Evolutionary conservation across 176 grass and related monocot species (phyloP).

Genomic region (Chrysopogon serrulatus): DNA sequence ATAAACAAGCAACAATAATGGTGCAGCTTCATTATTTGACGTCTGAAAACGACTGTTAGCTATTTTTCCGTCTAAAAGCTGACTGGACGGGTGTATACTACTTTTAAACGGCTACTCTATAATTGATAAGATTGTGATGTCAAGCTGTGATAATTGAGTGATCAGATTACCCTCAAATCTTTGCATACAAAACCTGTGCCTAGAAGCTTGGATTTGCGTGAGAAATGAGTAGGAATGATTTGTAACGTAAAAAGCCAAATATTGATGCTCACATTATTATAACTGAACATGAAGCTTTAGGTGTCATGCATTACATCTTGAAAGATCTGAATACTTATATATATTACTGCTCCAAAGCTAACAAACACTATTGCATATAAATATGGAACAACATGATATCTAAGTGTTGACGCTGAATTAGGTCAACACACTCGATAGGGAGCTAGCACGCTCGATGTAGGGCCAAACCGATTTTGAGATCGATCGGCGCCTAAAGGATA

Average conservation of each 20-base stretch:
- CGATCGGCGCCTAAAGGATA: too few relatives aligned
- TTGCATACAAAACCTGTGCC: background rate
- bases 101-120: background rate
- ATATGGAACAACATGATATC: background rate
- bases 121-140: background rate
- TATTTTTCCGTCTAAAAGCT: background rate
- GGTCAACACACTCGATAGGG: too few relatives aligned
- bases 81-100: background rate
- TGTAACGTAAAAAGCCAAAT: background rate
- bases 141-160: background rate
- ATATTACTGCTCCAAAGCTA: background rate
- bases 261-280: background rate
- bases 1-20: slow-evolving; percentile 5
- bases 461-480: too few relatives aligned
- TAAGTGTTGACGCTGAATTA: too few relatives aligned
- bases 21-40: background rate
- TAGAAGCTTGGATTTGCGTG: background rate
- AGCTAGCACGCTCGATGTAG: too few relatives aligned
- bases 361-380: background rate
- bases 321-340: background rate
- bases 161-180: background rate
- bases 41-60: background rate
- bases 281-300: background rate
- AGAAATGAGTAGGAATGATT: background rate
- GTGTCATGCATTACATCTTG: background rate